Conservation (phyloP, 495 filamentous ascomycete genomes). For the Aspergillus sparsus region DNA sequence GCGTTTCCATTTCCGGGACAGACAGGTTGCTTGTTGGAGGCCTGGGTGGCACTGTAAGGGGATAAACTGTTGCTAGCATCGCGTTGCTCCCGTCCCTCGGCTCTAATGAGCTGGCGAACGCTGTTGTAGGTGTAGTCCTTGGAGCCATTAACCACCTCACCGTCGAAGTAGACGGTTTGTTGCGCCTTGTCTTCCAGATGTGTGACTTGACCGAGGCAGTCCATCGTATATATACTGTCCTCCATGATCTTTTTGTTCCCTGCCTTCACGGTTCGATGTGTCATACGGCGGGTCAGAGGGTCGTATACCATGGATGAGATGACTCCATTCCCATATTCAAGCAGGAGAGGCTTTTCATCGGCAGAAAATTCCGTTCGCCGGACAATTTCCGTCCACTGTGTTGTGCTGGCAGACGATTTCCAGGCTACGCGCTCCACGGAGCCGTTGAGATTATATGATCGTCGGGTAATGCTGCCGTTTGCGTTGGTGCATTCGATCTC, state of each 20-base stretch:
- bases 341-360: too few species aligned
- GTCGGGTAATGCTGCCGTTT: too few species aligned
- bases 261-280: background rate
- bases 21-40: background rate
- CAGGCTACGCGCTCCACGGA: too few species aligned
- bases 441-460: too few species aligned
- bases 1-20: background rate
- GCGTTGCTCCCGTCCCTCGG: conserved; percentile 34
- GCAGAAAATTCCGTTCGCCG: too few species aligned
- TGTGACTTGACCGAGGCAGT: background rate
- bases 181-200: background rate
- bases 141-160: background rate
- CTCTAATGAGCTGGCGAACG: conserved; percentile 30
- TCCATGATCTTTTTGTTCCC: background rate
- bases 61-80: background rate
- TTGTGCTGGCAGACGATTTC: too few species aligned
- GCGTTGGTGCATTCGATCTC: too few species aligned
- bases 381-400: too few species aligned
- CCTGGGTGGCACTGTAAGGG: background rate
- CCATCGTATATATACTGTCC: background rate
- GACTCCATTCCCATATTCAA: background rate
- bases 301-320: background rate
- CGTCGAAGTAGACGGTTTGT: background rate
- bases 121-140: conserved; percentile 35
- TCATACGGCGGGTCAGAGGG: background rate